Percentiles rank a stretch among this genome's conserved stretches.
These are phyloP conservation scores for Aspergillus calidoustus DNA, from an alignment of 2,329 filamentous ascomycete species.

Conservation along the genomic window DNA sequence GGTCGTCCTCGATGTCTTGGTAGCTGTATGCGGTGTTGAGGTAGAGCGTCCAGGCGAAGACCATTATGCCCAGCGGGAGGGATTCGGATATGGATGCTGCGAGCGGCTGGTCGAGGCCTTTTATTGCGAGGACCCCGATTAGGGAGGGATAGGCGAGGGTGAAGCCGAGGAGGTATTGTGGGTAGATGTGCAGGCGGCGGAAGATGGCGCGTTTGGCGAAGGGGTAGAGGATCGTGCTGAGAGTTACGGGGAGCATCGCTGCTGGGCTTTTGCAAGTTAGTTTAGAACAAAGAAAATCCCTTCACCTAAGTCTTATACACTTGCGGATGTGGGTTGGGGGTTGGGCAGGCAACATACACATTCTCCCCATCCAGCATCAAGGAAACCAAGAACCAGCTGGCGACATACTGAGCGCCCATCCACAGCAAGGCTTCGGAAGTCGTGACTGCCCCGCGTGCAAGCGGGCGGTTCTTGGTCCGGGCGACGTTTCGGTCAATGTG, in stretches of 20 bases:
- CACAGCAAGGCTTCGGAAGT: constrained; percentile 26
- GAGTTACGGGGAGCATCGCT: constrained; percentile 14
- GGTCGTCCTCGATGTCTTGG: constrained; percentile 18
- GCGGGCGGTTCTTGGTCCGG: constrained; percentile 34
- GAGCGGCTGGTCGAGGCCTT: not conserved
- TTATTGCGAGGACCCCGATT: constrained; percentile 14
- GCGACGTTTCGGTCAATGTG: constrained; percentile 34
- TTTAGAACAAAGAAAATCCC: not conserved
- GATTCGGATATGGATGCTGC: not conserved
- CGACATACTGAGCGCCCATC: constrained; percentile 19
- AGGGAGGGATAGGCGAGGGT: constrained; percentile 2
- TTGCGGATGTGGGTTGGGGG: not conserved
- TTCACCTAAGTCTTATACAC: no score
- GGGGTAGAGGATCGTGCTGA: constrained; percentile 19
- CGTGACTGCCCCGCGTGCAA: constrained; percentile 30
- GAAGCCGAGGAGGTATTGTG: constrained; percentile 20
- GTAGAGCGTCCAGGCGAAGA: constrained; percentile 18
- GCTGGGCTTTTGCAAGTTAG: constrained; percentile 1
- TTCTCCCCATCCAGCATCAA: constrained; percentile 2
- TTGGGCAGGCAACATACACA: not conserved
- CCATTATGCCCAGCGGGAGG: constrained; percentile 1
- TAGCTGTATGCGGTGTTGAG: constrained; percentile 24
- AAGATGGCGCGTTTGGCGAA: constrained; percentile 16
- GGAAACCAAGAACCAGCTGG: constrained; percentile 2
- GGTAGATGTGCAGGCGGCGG: constrained; percentile 17